Conservation (phyloP, 2,329 filamentous ascomycete species). For the Trichophyton benhamiae region DNA sequence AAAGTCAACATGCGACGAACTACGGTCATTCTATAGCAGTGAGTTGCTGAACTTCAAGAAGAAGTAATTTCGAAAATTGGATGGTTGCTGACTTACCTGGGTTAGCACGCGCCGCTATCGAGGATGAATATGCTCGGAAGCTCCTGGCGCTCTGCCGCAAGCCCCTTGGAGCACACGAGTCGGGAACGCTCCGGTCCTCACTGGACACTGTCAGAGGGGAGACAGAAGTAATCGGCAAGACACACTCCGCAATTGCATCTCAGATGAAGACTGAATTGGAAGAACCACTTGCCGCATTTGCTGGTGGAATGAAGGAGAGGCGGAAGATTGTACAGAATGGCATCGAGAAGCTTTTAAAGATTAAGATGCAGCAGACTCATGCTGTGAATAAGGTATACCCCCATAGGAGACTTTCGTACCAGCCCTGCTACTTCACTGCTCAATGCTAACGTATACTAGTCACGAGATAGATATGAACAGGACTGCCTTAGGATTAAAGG, state of each 20-base stretch:
- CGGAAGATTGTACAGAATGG: slow-evolving; percentile 91
- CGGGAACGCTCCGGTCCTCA: slow-evolving; percentile 68
- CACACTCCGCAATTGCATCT: slow-evolving; percentile 74
- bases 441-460: slow-evolving; percentile 36
- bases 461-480: slow-evolving; percentile 88
- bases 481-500: slow-evolving; percentile 98
- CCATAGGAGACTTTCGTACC: neutral
- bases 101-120: slow-evolving; percentile 74
- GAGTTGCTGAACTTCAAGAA: slow-evolving; percentile 18
- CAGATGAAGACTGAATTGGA: slow-evolving; percentile 97
- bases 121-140: slow-evolving; percentile 92
- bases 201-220: slow-evolving; percentile 81
- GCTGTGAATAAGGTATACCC: slow-evolving; percentile 74
- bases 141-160: slow-evolving; percentile 77
- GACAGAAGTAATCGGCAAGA: slow-evolving; percentile 85
- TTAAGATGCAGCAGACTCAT: slow-evolving; percentile 82
- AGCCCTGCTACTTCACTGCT: neutral
- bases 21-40: slow-evolving; percentile 83
- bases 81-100: neutral
- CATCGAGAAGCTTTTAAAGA: slow-evolving; percentile 87
- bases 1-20: slow-evolving; percentile 87
- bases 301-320: slow-evolving; percentile 89
- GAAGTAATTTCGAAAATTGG: neutral
- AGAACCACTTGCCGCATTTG: slow-evolving; percentile 81
- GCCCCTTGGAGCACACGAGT: slow-evolving; percentile 74